Conservation (phyloP, 805 yeast genomes). For the Lachancea dasiensis region DNA sequence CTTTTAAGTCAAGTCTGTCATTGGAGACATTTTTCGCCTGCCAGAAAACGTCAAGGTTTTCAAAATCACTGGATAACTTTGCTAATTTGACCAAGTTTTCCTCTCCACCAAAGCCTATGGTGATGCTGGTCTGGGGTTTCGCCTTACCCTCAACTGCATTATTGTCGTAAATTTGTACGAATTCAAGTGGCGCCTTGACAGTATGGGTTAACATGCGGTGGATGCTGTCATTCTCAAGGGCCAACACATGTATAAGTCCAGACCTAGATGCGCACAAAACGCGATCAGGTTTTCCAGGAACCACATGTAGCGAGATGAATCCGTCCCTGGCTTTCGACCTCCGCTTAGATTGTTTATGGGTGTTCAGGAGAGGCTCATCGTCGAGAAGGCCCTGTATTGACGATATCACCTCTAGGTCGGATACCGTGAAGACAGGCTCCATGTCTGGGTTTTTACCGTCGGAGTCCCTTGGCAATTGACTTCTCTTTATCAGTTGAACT, state of each 20-base stretch:
- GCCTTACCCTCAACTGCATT: conserved; percentile 22
- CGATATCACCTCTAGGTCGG: conserved; percentile 13
- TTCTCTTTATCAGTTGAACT: conserved; percentile 36
- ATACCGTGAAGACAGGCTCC: conserved; percentile 17
- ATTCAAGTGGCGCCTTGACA: conserved; percentile 43
- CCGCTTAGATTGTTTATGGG: conserved; percentile 23
- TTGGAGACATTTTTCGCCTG: conserved; percentile 79
- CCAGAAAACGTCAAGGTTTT: conserved; percentile 41
- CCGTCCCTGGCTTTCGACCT: conserved; percentile 32
- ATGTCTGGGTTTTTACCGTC: conserved; percentile 9
- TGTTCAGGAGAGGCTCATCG: conserved; percentile 17
- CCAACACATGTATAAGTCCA: conserved; percentile 30
- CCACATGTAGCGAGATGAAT: conserved; percentile 33
- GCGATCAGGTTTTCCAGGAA: conserved; percentile 23
- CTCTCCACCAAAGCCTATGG: conserved; percentile 79
- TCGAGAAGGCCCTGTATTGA: conserved; percentile 20
- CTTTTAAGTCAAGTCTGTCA: conserved; percentile 69
- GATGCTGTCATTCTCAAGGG: conserved; percentile 16
- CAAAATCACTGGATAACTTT: conserved; percentile 20
- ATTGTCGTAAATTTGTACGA: conserved; percentile 38
- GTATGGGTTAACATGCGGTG: conserved; percentile 17
- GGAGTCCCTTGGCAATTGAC: conserved; percentile 18
- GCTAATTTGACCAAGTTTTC: conserved; percentile 45
- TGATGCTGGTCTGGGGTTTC: conserved; percentile 20
- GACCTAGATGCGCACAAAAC: conserved; percentile 34